Base-by-base conservation (phyloP, 2,329 filamentous ascomycete species). In the Pleurostoma richardsiae region DNA sequence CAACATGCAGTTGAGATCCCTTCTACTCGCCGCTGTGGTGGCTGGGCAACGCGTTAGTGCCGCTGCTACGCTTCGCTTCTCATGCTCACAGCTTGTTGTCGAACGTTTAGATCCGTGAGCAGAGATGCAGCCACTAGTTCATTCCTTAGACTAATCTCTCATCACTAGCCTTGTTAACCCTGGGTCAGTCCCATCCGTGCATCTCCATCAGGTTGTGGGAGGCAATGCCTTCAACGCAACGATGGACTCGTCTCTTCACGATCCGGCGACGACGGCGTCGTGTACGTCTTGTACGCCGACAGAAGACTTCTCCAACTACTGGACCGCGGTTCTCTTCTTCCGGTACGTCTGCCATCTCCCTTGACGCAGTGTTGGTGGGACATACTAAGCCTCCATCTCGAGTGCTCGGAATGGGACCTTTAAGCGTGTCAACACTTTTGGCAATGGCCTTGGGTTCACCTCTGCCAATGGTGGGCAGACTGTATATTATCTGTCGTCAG, bases 211-310 rank as follows among this genome's bases (percentile, higher is more conserved):
- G 38, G 41, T 61, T 11, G 58, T 62, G 27, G 59, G 59, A 27
- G 59, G 59, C 29, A 65, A 69, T 46, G 59, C 66, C 6, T 68
- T 70, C 58, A 68, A 68, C 44, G 54, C 59, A 1, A 61, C 63
- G 6, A 70, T 70, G 67, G 56, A 61, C 45, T 53, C 50, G 8
- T 42, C 44, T 8, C 33, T 8, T 8, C 8, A 36, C 30, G 56
- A 61, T 47, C 46, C 57, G 19, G 40, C 59, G 44, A 33, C 56
- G 6, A 48, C 49, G 10, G 53, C 61, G 0, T 54, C 53, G 2
- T 63, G 61, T 50, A 62, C 61, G 4, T 56, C 48, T n/a, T 63
- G 61, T 51, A 52, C 50, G 5, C 62, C 63, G 40, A 57, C 50
- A 6, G 59, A 68, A 46, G 64, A 66, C 49, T 61, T 60, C 40